Base-by-base conservation (phyloP, 805 yeast genomes). In the Nematodospora valgi region DNA sequence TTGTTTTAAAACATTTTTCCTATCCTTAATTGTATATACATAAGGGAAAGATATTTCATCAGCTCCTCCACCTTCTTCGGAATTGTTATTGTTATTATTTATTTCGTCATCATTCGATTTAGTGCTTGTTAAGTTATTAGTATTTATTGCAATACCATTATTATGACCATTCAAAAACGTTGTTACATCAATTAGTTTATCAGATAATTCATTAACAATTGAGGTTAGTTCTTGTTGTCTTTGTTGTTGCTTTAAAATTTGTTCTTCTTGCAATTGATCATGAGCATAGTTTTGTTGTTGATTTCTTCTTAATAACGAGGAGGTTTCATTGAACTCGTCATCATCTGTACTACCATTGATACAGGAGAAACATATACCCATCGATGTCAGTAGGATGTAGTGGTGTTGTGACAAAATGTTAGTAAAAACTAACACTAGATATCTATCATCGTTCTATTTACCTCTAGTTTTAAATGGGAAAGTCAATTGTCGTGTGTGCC, bases 321-420 rank as follows among this genome's bases (percentile, higher is more conserved):
- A 41, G 29, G 65, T 61, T 40, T 71, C 76, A 37, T 65, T 58
- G 35, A 41, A 40, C 6, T 59, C 66, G 16, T 63, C 67, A 20
- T 56, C 71, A 13, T 56, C 64, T 12, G 53, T 58, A 23, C 31
- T 39, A 4, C 56, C 52, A 26, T 56, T 45, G 12, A 72, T 54
- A 44, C 78, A 72, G 12, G 78, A 72, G 26, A 71, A 54, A 47
- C 78, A 72, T 34, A 58, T 42, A 23, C 78, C 78, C 78, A 72
- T 72, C 15, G 10, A 20, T 20, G 23, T 6, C 10, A 7, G 23
- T 10, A 20, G 10, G 23, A 20, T 7, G 10, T 7, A 20, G 23
- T 20, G 10, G 10, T 20, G 23, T n/a, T n/a, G n/a, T n/a, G n/a
- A n/a, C n/a, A n/a, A n/a, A n/a, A n/a, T n/a, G n/a, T n/a, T n/a